phyloP scores from a whole-genome alignment of 306 rosid species.

The Prunus padus region DNA sequence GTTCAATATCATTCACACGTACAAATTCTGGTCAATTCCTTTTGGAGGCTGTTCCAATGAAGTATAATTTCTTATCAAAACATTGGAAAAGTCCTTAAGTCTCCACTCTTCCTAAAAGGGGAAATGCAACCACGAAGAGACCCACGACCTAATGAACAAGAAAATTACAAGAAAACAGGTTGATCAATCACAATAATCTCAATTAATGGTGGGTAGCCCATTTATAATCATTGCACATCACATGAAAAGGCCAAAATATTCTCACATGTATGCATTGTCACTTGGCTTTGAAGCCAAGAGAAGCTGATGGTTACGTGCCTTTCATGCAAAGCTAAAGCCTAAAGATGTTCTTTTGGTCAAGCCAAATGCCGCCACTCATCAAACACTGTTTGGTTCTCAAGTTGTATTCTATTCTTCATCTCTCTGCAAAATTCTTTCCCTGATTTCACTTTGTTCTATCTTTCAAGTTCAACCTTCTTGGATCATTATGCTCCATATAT shows the following conservation, averaged over 20 bases:
- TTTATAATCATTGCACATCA: slow-evolving; percentile 24
- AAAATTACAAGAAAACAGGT: background rate
- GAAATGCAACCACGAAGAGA: slow-evolving; percentile 41
- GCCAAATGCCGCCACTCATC: slow-evolving; percentile 5
- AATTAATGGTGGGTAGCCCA: slow-evolving; percentile 18
- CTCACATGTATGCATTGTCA: slow-evolving; percentile 23
- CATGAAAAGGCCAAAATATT: slow-evolving; percentile 16
- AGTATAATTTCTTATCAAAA: background rate
- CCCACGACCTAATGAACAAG: slow-evolving; percentile 18
- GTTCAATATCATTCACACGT: background rate
- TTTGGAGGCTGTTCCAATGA: background rate
- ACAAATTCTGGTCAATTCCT: slow-evolving; percentile 12
- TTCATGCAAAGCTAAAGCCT: slow-evolving; percentile 46
- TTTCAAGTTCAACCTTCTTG: slow-evolving; percentile 6
- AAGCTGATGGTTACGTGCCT: slow-evolving; percentile 57
- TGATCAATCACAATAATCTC: slow-evolving; percentile 16
- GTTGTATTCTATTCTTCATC: slow-evolving; percentile 9
- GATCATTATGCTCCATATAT: slow-evolving; percentile 21
- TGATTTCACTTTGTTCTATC: slow-evolving; percentile 5
- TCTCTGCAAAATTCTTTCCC: slow-evolving; percentile 17
- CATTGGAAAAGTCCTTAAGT: slow-evolving; percentile 29
- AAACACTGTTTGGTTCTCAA: slow-evolving; percentile 3
- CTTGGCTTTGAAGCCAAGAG: slow-evolving; percentile 74
- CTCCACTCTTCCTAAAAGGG: slow-evolving; percentile 36
- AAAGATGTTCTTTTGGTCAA: slow-evolving; percentile 27